Conservation (phyloP, 2,329 filamentous ascomycete genomes). For the Beauveria asiatica region DNA sequence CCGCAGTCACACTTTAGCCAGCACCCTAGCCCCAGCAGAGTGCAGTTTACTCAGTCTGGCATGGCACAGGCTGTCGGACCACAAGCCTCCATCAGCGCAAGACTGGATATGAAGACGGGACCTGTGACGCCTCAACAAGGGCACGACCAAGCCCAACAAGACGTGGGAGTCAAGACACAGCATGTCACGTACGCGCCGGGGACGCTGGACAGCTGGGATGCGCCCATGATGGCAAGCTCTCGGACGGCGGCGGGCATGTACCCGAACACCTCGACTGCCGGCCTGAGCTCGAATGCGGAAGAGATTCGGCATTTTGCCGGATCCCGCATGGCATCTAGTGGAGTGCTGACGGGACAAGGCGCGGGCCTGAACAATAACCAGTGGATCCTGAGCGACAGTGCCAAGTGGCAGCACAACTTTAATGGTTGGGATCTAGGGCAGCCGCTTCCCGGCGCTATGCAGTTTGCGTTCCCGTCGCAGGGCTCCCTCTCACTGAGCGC, state of each 20-base stretch:
- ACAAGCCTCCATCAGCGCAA: constrained; percentile 1
- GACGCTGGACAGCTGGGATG: constrained; percentile 3
- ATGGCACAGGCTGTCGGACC: background rate
- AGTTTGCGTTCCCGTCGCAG: constrained; percentile 23
- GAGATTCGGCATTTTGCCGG: background rate
- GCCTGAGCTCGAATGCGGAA: background rate
- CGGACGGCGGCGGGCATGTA: background rate
- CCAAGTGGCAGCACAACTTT: constrained; percentile 50
- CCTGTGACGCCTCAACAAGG: background rate
- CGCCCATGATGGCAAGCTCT: background rate
- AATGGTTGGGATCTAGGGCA: constrained; percentile 40
- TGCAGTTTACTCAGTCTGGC: constrained; percentile 3
- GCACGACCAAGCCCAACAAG: constrained; percentile 6
- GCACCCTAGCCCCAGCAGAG: constrained; percentile 1
- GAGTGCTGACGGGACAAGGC: constrained; percentile 2
- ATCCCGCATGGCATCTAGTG: background rate
- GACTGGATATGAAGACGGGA: constrained; percentile 2
- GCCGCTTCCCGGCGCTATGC: constrained; percentile 17
- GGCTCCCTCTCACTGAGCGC: background rate
- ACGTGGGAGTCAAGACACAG: background rate
- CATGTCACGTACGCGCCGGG: constrained; percentile 4
- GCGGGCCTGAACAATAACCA: constrained; percentile 40
- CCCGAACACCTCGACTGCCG: background rate
- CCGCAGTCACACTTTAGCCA: constrained; percentile 12
- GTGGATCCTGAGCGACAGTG: constrained; percentile 50